These are phyloP conservation scores for Xerocomellus chrysenteron DNA, from an alignment of 768 basidiomycete species.

Conservation along the genomic window DNA sequence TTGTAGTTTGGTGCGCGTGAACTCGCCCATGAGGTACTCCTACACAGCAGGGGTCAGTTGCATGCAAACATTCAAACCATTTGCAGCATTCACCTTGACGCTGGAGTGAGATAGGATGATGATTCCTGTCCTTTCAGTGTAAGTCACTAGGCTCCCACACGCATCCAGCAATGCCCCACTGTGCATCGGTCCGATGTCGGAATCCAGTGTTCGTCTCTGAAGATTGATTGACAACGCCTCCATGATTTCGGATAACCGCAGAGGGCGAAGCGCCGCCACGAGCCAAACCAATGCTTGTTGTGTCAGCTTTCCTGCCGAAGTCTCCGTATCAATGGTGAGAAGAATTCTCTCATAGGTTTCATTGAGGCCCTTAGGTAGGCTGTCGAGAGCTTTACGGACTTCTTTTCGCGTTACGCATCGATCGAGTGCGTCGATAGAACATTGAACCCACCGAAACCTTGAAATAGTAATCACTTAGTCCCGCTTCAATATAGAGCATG, in stretches of 20 bases:
- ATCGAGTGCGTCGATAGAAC: not conserved
- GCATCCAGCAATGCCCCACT: slow-evolving; percentile 1
- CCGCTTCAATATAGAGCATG: not conserved
- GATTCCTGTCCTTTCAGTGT: not conserved
- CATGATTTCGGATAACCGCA: not conserved
- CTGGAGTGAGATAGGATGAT: slow-evolving; percentile 6
- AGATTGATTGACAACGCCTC: slow-evolving; percentile 2
- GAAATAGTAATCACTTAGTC: not conserved
- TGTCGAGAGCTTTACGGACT: not conserved
- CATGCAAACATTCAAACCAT: not conserved
- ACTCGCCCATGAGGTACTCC: not conserved
- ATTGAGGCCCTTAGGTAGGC: not conserved
- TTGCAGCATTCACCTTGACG: not conserved
- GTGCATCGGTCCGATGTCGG: slow-evolving; percentile 2
- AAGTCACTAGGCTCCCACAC: slow-evolving; percentile 8
- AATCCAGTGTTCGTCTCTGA: not conserved
- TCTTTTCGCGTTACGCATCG: slow-evolving; percentile 1
- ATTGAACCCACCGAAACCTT: slow-evolving; percentile 5
- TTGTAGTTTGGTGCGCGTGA: not conserved
- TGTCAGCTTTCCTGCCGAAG: not conserved
- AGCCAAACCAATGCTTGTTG: slow-evolving; percentile 1
- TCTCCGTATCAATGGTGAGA: not conserved
- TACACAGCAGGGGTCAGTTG: not conserved
- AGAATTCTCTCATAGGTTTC: slow-evolving; percentile 6
- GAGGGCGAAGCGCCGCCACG: not conserved